Conservation (phyloP, 2,329 filamentous ascomycete genomes). For the Fusarium secorum region DNA sequence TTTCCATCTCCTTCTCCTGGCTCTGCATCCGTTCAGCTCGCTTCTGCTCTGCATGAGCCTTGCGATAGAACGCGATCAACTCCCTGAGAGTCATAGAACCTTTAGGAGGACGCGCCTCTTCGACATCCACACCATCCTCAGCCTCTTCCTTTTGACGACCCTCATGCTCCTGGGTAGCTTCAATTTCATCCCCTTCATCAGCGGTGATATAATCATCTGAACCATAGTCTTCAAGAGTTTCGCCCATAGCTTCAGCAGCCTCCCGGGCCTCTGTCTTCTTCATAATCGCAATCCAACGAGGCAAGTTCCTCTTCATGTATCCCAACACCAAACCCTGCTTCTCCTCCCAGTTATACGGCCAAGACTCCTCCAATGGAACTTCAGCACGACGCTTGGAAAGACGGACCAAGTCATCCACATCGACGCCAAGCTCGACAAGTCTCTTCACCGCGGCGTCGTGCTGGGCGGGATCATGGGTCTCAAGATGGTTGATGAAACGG, state of each 20-base stretch:
- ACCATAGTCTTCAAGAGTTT: neutral
- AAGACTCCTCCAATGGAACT: neutral
- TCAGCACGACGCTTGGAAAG: neutral
- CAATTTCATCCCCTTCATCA: neutral
- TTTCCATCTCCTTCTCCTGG: fast-evolving
- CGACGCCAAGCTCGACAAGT: neutral
- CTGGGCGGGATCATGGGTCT: neutral
- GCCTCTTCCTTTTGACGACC: neutral
- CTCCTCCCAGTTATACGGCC: neutral
- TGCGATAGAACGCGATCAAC: neutral
- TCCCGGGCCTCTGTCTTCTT: neutral
- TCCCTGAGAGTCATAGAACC: neutral
- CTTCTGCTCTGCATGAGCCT: neutral
- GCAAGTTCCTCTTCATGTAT: neutral
- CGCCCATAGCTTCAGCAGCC: neutral
- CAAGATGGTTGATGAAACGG: neutral
- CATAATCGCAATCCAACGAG: neutral
- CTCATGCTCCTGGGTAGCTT: fast-evolving
- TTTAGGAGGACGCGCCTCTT: neutral
- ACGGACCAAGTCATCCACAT: neutral
- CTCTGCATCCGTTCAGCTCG: neutral
- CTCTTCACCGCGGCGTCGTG: neutral
- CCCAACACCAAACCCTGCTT: neutral
- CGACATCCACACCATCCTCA: neutral
- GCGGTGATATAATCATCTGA: too few species aligned